Conservation (phyloP, 1,284 basidiomycete species). For the Melanopsichium pennsylvanicum region DNA sequence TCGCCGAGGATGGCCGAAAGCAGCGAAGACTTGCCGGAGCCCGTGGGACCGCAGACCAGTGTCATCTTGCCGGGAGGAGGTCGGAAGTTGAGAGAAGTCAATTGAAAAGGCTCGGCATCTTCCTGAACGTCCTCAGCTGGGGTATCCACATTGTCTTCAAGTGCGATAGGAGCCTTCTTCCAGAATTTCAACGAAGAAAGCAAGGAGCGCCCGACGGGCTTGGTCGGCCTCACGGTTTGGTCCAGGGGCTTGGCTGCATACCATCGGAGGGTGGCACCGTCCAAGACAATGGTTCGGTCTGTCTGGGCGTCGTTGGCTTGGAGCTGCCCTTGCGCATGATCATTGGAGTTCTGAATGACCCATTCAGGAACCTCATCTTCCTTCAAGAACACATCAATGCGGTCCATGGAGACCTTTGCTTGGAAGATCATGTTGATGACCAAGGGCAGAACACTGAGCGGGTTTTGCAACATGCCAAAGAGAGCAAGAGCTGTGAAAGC, state of each 20-base stretch:
- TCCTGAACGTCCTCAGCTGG: background rate
- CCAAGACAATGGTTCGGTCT: conserved; percentile 72
- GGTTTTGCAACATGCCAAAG: conserved; percentile 49
- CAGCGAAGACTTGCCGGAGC: conserved; percentile 56
- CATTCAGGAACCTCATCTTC: conserved; percentile 82
- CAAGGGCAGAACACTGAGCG: conserved; percentile 48
- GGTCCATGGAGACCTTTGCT: conserved; percentile 78
- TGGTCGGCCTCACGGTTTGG: background rate
- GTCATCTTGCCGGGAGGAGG: conserved; percentile 42
- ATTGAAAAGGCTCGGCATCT: conserved; percentile 26
- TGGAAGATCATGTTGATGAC: conserved; percentile 66
- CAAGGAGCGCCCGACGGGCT: conserved; percentile 5
- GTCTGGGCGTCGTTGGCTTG: conserved; percentile 13
- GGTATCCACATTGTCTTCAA: background rate
- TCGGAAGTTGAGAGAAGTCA: conserved; percentile 37
- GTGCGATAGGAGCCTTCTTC: conserved; percentile 4
- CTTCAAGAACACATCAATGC: conserved; percentile 80
- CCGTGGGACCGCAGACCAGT: conserved; percentile 57
- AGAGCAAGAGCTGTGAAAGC: conserved; percentile 53
- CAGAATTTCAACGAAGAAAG: conserved; percentile 12
- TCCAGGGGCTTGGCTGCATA: conserved; percentile 3
- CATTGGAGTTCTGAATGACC: conserved; percentile 68
- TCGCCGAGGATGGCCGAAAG: conserved; percentile 56
- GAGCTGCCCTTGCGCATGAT: background rate
- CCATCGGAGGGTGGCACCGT: conserved; percentile 72